Base-by-base conservation (phyloP, 176 grass and related monocot genomes). In the Oryza coarctata region DNA sequence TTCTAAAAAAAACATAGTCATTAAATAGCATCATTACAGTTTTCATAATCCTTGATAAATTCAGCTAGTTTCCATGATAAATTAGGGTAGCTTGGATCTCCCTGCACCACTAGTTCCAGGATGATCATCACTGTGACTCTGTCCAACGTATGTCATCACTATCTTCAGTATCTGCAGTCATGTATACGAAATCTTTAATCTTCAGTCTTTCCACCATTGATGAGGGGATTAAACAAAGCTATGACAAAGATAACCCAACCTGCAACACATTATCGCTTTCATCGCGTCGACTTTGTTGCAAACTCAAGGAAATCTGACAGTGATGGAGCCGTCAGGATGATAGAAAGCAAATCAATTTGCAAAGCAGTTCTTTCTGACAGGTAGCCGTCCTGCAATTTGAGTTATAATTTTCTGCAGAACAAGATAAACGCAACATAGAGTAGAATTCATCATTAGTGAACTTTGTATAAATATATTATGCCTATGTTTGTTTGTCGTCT, bases 191-290 rank as follows among this genome's bases (percentile, higher is more conserved):
- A 63, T 74, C 28, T 33, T n/a, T n/a, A n/a, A n/a, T n/a, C n/a
- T 55, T 55, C 17, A 20, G 61, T 25, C 0, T 60, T 55, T 7
- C 0, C 3, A 2, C 17, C 45, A 34, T 76, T 28, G 47, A 7
- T 6, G 52, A 61, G 34, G 4, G 35, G 45, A 30, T 50, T 76
- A 70, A 76, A 70, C 43, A 75, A 75, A 55, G 33, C 3, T 45
- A 22, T 9, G 84, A 83, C 71, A 75, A 65, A 71, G 80, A 83
- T 74, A 7, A 83, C 55, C 44, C 68, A 83, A 82, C 84, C 61
- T 74, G 75, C 28, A 32, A 36, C 44, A 43, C 81, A 31, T 62
- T 47, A 47, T 62, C 31, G 17, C 25, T 72, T 72, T 25, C 40
- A 71, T 25, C 69, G 2, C n/a, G 34, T 35, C 33, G 14, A 64